phyloP scores from a whole-genome alignment of 345 rosid genomes.

The Rhodamnia rubescens region DNA sequence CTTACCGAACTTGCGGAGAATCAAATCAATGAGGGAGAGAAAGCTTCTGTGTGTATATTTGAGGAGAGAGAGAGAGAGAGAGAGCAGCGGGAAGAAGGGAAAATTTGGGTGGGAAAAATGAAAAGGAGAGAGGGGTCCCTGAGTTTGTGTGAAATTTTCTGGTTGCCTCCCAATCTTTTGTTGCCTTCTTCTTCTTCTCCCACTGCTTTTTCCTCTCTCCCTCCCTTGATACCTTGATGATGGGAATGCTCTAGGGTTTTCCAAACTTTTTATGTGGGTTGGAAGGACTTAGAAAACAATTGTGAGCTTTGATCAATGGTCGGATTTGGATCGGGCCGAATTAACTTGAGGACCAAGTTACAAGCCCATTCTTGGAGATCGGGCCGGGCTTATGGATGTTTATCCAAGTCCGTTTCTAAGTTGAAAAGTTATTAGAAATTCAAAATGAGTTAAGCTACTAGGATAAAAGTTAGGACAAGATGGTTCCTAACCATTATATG shows the following conservation, averaged over 20 bases:
- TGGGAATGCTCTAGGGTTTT: background rate
- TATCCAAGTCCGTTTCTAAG: background rate
- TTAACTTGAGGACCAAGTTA: background rate
- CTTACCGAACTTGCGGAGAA: background rate
- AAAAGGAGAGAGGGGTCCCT: slow-evolving; percentile 1
- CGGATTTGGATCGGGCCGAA: background rate
- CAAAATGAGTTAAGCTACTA: background rate
- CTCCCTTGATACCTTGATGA: background rate
- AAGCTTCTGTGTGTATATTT: background rate
- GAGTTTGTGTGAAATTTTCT: slow-evolving; percentile 1
- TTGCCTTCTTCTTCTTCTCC: background rate
- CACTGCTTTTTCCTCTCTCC: background rate
- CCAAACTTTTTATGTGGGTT: background rate
- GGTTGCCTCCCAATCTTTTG: background rate
- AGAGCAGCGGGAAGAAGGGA: background rate
- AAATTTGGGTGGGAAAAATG: background rate
- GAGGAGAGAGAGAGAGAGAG: background rate
- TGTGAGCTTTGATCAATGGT: background rate
- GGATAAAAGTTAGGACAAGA: too few relatives aligned
- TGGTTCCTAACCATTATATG: too few relatives aligned
- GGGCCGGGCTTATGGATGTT: background rate
- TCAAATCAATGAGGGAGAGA: background rate
- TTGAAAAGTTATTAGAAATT: background rate
- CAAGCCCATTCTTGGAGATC: background rate
- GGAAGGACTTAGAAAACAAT: background rate